Evolutionary conservation across 371 early-diverging fungal species (phyloP).

Genomic region (Zychaea mexicana): DNA sequence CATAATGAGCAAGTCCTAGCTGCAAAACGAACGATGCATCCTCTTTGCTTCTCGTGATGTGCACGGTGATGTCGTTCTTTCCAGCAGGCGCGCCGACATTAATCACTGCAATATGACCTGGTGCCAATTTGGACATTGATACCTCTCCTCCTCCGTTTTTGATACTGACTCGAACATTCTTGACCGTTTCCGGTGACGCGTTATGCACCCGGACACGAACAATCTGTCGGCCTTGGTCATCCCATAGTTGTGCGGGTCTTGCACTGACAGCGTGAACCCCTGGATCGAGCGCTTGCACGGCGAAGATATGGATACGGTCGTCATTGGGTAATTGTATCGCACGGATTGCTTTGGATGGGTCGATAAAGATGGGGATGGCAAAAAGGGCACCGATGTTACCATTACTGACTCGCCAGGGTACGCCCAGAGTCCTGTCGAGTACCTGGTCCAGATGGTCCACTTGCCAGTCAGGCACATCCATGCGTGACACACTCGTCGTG

Average conservation of each 20-base stretch:
- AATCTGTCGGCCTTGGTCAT: background rate
- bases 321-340: constrained; percentile 16
- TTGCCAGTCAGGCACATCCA: constrained; percentile 42
- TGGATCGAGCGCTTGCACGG: constrained; percentile 6
- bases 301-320: constrained; percentile 13
- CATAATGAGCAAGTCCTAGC: background rate
- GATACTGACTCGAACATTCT: background rate
- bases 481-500: constrained; percentile 7
- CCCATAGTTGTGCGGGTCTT: background rate
- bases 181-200: background rate
- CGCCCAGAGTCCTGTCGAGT: constrained; percentile 6
- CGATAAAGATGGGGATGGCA: constrained; percentile 21
- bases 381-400: constrained; percentile 13
- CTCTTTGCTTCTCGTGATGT: background rate
- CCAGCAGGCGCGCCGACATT: background rate
- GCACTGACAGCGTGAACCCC: background rate
- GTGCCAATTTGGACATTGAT: background rate
- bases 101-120: background rate
- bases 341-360: constrained; percentile 20
- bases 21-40: background rate
- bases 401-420: constrained; percentile 9
- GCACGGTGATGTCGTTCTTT: background rate
- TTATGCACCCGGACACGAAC: background rate
- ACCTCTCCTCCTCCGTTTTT: background rate
- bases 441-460: constrained; percentile 13